Evolutionary conservation across 1,139 yeast genomes (phyloP).

Genomic region (Ashbya aceris): DNA sequence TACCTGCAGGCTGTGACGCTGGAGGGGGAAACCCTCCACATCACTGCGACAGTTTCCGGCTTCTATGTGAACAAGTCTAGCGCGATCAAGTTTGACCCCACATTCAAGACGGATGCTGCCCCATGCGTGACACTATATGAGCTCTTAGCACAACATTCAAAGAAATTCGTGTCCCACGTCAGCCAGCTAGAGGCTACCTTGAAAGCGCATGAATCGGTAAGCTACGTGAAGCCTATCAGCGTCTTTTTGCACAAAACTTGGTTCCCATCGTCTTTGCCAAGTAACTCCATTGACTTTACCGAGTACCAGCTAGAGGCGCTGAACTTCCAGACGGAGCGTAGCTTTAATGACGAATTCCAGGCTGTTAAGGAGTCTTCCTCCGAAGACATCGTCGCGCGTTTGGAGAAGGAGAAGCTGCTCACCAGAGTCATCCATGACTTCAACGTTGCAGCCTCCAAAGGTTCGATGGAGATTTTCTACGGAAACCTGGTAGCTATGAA

Average conservation of each 20-base stretch:
- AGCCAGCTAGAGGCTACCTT: slow-evolving; percentile 35
- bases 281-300: slow-evolving; percentile 23
- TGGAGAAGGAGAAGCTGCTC: slow-evolving; percentile 66
- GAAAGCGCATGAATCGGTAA: slow-evolving; percentile 42
- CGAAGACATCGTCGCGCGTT: slow-evolving; percentile 50
- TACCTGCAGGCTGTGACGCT: slow-evolving; percentile 68
- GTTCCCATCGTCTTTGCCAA: slow-evolving; percentile 41
- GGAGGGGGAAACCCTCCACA: slow-evolving; percentile 70
- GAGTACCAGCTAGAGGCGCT: slow-evolving; percentile 20
- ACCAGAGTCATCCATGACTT: slow-evolving; percentile 72
- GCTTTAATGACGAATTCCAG: slow-evolving; percentile 91
- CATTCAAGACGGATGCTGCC: slow-evolving; percentile 32
- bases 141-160: slow-evolving; percentile 29
- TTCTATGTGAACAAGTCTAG: slow-evolving; percentile 69
- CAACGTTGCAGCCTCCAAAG: slow-evolving; percentile 63
- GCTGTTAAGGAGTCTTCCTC: slow-evolving; percentile 63
- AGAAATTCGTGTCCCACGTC: slow-evolving; percentile 33
- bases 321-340: slow-evolving; percentile 38
- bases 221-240: slow-evolving; percentile 52
- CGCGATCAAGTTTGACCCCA: slow-evolving; percentile 60
- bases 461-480: slow-evolving; percentile 66
- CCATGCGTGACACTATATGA: slow-evolving; percentile 31
- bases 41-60: slow-evolving; percentile 73
- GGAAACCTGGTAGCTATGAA: slow-evolving; percentile 77
- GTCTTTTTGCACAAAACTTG: slow-evolving; percentile 64